Percentiles rank a stretch among this genome's conserved stretches.
These are phyloP conservation scores for Hordeum marinum DNA, from an alignment of 176 grass and related monocot genomes.

Conservation along the genomic window DNA sequence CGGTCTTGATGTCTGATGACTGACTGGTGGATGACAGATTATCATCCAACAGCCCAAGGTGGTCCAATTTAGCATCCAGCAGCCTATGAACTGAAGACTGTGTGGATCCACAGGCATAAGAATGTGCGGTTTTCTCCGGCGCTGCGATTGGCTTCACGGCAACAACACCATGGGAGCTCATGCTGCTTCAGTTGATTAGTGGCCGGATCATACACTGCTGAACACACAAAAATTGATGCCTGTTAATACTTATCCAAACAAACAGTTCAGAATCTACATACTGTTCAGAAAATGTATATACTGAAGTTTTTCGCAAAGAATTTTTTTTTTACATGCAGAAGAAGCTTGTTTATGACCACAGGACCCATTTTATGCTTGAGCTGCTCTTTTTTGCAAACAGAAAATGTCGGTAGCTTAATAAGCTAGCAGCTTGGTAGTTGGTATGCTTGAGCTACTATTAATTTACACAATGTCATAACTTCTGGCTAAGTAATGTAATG, in stretches of 20 bases:
- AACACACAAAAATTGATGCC: neutral
- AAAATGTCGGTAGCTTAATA: no score
- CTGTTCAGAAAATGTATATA: neutral
- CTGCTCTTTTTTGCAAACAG: no score
- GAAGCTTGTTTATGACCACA: neutral
- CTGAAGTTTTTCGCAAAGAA: neutral
- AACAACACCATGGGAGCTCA: conserved; percentile 56
- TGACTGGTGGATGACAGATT: conserved; percentile 49
- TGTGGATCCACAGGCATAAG: conserved; percentile 42
- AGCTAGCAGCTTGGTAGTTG: no score
- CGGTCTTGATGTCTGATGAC: conserved; percentile 39
- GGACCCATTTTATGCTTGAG: neutral
- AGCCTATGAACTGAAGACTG: conserved; percentile 37
- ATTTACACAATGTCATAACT: neutral
- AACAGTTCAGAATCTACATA: neutral
- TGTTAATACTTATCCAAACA: neutral
- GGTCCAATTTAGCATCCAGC: conserved; percentile 33
- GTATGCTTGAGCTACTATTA: neutral
- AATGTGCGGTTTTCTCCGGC: conserved; percentile 33
- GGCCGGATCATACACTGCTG: neutral
- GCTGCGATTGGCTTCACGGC: conserved; percentile 23
- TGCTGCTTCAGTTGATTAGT: conserved; percentile 13
- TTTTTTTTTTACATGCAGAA: neutral
- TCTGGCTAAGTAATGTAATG: neutral
- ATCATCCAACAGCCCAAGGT: conserved; percentile 5